Evolutionary conservation across 257 asterid genomes (phyloP).

Genomic region (Lycium ferocissimum): DNA sequence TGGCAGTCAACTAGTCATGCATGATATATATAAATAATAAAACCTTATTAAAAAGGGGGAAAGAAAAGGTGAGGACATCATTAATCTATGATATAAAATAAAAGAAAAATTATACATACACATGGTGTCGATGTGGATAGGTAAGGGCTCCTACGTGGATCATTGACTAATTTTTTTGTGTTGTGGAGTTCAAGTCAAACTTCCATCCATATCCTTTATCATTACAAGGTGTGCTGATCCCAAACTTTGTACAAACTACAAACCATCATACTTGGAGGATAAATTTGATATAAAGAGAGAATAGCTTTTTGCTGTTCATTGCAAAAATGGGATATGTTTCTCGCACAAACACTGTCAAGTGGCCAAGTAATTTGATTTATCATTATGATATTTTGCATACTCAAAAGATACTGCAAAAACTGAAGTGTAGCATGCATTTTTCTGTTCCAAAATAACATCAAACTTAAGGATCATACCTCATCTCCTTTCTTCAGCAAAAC

Average conservation of each 20-base stretch:
- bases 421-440: not conserved
- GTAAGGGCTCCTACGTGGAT: too few species aligned
- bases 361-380: not conserved
- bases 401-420: not conserved
- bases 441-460: not conserved
- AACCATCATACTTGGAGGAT: too few species aligned
- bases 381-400: not conserved
- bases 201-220: too few species aligned
- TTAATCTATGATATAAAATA: too few species aligned
- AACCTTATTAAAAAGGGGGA: not conserved
- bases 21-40: not conserved
- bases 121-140: too few species aligned
- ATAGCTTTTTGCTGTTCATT: not conserved
- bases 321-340: conserved; percentile 16
- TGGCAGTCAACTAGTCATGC: not conserved
- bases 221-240: not conserved
- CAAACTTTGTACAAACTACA: not conserved
- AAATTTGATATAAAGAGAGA: not conserved
- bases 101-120: too few species aligned
- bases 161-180: too few species aligned
- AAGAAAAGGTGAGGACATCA: not conserved
- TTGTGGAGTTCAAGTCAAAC: too few species aligned
- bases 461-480: conserved; percentile 60
- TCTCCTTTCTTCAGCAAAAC: conserved; percentile 84
- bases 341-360: not conserved